Percentiles rank a stretch among this genome's conserved stretches.
Evolutionary conservation across 2,329 filamentous ascomycete genomes (phyloP).

Genomic region (Graphilbum fragrans): DNA sequence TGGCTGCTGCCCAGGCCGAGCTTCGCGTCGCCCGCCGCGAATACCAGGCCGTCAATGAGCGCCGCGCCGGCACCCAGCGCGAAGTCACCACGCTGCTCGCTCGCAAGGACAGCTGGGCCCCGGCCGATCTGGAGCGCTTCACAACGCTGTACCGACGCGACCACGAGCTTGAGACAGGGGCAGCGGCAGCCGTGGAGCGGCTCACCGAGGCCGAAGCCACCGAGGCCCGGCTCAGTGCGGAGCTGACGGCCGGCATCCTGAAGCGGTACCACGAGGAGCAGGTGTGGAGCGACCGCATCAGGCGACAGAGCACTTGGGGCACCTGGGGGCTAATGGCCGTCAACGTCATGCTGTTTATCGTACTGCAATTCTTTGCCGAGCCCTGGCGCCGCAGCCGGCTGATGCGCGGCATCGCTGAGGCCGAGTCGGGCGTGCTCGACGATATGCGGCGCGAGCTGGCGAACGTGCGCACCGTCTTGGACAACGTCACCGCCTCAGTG

Average conservation of each 20-base stretch:
- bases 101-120: slow-evolving; percentile 84
- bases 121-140: slow-evolving; percentile 83
- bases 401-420: slow-evolving; percentile 71
- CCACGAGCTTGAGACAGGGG: slow-evolving; percentile 82
- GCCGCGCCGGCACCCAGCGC: slow-evolving; percentile 79
- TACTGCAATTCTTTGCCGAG: slow-evolving; percentile 81
- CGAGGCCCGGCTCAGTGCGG: slow-evolving; percentile 63
- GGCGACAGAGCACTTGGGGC: slow-evolving; percentile 93
- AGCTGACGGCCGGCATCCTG: slow-evolving; percentile 71
- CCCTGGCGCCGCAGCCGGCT: slow-evolving; percentile 78
- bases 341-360: slow-evolving; percentile 79
- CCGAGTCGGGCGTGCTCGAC: slow-evolving; percentile 49
- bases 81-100: slow-evolving; percentile 92
- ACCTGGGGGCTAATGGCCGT: slow-evolving; percentile 97
- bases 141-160: slow-evolving; percentile 85
- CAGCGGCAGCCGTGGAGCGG: slow-evolving; percentile 57
- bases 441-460: slow-evolving; percentile 32
- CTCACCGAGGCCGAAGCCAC: slow-evolving; percentile 67
- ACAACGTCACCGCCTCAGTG: slow-evolving; percentile 9
- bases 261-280: slow-evolving; percentile 97
- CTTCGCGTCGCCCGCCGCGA: slow-evolving; percentile 61
- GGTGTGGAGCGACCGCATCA: slow-evolving; percentile 97
- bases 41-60: slow-evolving; percentile 75
- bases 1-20: slow-evolving; percentile 45
- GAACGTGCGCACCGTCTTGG: slow-evolving; percentile 18